These are phyloP conservation scores for Saccharum spontaneum DNA, from an alignment of 176 grass and related monocot species.

Conservation along the genomic window DNA sequence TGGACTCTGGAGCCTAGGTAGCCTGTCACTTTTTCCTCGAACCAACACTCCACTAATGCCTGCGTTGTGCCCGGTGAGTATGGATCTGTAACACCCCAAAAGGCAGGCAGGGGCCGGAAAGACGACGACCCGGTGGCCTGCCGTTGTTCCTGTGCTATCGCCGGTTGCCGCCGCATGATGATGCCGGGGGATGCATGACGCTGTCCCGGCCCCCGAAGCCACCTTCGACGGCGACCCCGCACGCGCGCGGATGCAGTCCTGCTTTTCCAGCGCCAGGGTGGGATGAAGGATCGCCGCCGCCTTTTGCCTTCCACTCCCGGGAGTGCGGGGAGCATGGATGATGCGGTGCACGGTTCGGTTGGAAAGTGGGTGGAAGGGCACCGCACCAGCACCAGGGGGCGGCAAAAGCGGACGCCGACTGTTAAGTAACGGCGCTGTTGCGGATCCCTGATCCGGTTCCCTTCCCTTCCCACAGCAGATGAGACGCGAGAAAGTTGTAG, in stretches of 20 bases:
- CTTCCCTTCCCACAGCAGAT: too few species aligned
- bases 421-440: too few species aligned
- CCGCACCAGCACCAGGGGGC: not conserved
- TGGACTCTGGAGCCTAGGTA: too few species aligned
- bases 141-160: not conserved
- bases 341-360: not conserved
- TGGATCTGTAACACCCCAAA: too few species aligned
- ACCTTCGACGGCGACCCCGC: not conserved
- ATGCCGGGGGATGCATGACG: not conserved
- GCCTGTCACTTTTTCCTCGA: too few species aligned
- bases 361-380: not conserved
- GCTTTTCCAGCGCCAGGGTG: not conserved
- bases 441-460: too few species aligned
- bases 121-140: not conserved
- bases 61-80: too few species aligned
- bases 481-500: too few species aligned
- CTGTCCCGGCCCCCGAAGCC: not conserved
- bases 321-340: not conserved
- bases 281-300: not conserved
- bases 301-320: not conserved
- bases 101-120: not conserved
- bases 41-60: too few species aligned
- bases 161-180: not conserved
- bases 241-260: not conserved
- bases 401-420: constrained; percentile 25